Evolutionary conservation across 2,329 filamentous ascomycete genomes (phyloP), one percentile per base, ranked within the genome.

Genomic region (Stachybotrys echinatus): DNA sequence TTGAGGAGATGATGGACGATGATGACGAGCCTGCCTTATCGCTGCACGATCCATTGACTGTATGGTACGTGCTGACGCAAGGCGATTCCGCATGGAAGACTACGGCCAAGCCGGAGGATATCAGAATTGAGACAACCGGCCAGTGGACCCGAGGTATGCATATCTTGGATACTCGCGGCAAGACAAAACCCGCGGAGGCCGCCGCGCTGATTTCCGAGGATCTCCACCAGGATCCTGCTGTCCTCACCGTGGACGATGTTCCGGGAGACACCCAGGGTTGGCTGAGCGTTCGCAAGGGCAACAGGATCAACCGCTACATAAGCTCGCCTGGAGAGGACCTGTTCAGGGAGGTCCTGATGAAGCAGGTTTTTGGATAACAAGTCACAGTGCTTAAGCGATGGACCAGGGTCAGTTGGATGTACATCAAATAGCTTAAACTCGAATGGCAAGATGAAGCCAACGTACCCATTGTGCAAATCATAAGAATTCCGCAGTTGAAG

Each of bases 131-230:
- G 71, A 95, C 91, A 0, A 74, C 81, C 3, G 94, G 92, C 2
- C 94, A 97, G 73, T 99, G 94, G 94, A 95, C 92, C 43, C 78
- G 89, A 50, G 92, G 94, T 2, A 92, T 94, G 85, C 92, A 91
- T 62, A 78, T 97, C 27, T 75, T 91, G 39, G 94, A 99, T 73
- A 77, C 83, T 34, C 79, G 94, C 42, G 69, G 72, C 37, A 71
- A 83, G 48, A 74, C 71, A 54, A 81, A 82, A 62, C 75, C 74
- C 6, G 76, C 70, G 12, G 73, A 74, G 53, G 60, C 65, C 12
- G 65, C 67, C 42, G 61, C 71, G 23, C 61, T 67, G 44, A 56
- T 73, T 59, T 65, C 74, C 54, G 61, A 72, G 56, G 63, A 74
- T 48, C 69, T 71, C 4, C 54, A 69, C 42, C 70, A 69, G 27